Percentiles rank a stretch among this genome's conserved stretches.
phyloP scores from a whole-genome alignment of 2,329 filamentous ascomycete species.

The Calonectria leucothoes region DNA sequence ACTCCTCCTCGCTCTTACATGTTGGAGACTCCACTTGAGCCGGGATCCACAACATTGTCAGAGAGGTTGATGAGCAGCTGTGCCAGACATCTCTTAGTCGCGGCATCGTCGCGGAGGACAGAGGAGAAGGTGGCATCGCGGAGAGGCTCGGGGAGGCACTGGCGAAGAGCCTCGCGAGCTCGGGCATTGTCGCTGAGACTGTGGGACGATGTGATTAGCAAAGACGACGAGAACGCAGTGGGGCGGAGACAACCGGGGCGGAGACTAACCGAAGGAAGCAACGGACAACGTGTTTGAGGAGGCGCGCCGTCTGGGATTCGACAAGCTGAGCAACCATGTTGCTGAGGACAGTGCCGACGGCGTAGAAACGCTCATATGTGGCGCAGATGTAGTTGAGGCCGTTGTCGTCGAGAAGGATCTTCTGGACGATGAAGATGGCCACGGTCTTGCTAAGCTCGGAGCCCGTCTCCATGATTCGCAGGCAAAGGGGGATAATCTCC shows the following conservation, averaged over 20 bases:
- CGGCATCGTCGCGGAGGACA: constrained; percentile 94
- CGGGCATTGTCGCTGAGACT: constrained; percentile 96
- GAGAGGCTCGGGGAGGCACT: constrained; percentile 98
- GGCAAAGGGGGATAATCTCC: constrained; percentile 96
- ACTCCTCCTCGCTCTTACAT: constrained; percentile 43
- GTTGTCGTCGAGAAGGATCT: constrained; percentile 96
- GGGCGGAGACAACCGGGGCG: neutral
- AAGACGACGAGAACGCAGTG: neutral
- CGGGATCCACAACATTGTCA: constrained; percentile 77
- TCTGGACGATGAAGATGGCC: constrained; percentile 99
- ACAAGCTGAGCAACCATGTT: constrained; percentile 99
- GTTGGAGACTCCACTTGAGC: constrained; percentile 47
- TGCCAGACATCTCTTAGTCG: constrained; percentile 97
- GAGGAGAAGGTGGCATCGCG: constrained; percentile 97
- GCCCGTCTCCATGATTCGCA: constrained; percentile 99
- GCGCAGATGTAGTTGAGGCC: constrained; percentile 98
- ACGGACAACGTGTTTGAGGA: constrained; percentile 96
- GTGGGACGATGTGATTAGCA: constrained; percentile 27
- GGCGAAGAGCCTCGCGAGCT: constrained; percentile 91
- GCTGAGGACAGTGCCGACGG: constrained; percentile 94
- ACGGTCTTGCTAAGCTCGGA: constrained; percentile 99
- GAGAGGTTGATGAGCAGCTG: constrained; percentile 97
- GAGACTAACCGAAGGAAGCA: constrained; percentile 88
- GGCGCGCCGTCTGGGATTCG: constrained; percentile 94
- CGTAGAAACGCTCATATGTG: constrained; percentile 98